Evolutionary conservation across 768 basidiomycete species (phyloP), one percentile per base, ranked within the genome.

Genomic region (Tricholomella constricta): DNA sequence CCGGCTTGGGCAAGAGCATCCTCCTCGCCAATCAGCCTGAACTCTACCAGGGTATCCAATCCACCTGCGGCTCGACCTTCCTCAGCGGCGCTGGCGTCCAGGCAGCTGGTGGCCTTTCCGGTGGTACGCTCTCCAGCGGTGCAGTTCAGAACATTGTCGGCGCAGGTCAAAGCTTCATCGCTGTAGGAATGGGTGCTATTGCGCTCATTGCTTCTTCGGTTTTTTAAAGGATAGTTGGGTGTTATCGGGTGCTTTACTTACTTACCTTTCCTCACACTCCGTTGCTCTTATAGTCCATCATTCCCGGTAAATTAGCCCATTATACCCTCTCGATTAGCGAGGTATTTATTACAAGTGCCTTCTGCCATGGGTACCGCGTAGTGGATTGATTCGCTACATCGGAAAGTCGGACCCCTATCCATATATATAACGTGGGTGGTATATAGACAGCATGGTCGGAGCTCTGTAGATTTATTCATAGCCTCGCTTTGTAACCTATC

Each of bases 21-120:
- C 74, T 98, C 49, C 74, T 98, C 40, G 64, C 72, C 26, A 80
- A 79, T 42, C 94, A 98, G 71, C 34, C 69, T 14, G 64, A 59
- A 7, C 78, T 98, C 32, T 96, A 91, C 80, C 60, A 63, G 19
- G 81, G 73, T 51, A 75, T 94, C 60, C 65, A 72, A 36, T 58
- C 58, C 51, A 86, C 76, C 35, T 99, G 96, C 67, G 89, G 90
- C 3, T 23, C 68, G 7, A 78, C 72, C 62, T 97, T 93, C 82
- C 76, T 93, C 52, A 78, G 70, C 52, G 80, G 82, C 34, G 81
- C 79, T 44, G 58, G 58, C 17, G 81, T 87, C 27, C 76, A 84
- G 65, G 88, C 87, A 40, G 89, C 88, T 32, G 89, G 88, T 59
- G 78, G 77, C 20, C 64, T 85, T 46, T 73, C 77, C 5, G 20